phyloP scores from a whole-genome alignment of 495 filamentous ascomycete genomes.

The Geopyxis carbonaria region DNA sequence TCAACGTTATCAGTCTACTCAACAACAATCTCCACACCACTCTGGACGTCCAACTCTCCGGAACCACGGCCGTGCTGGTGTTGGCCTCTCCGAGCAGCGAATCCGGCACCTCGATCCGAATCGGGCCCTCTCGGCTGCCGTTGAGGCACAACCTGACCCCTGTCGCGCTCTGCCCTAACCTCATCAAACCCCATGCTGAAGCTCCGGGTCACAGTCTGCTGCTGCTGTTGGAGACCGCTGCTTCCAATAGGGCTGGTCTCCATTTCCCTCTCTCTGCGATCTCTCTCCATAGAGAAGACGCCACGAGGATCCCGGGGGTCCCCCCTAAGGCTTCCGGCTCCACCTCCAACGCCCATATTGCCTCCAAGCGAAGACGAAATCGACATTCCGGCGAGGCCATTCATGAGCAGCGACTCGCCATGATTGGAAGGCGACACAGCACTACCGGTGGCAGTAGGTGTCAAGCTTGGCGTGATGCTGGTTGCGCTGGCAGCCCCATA shows the following conservation, averaged over 20 bases:
- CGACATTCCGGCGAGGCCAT: constrained; percentile 47
- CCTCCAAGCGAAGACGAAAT: constrained; percentile 28
- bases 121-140: constrained; percentile 25
- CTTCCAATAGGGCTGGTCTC: constrained; percentile 18
- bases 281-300: constrained; percentile 20
- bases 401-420: constrained; percentile 49
- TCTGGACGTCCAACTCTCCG: constrained; percentile 24
- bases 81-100: constrained; percentile 19
- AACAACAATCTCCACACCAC: constrained; percentile 24
- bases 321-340: constrained; percentile 40
- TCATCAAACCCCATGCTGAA: constrained; percentile 18
- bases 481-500: constrained; percentile 41
- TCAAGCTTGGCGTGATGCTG: constrained; percentile 58
- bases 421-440: constrained; percentile 43
- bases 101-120: constrained; percentile 24
- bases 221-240: constrained; percentile 9
- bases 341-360: constrained; percentile 27
- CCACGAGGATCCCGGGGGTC: constrained; percentile 27
- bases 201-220: constrained; percentile 6
- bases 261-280: constrained; percentile 20
- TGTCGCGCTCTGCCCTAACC: constrained; percentile 14
- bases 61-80: constrained; percentile 16
- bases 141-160: constrained; percentile 22
- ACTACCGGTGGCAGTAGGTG: constrained; percentile 54
- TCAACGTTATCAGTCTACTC: too few species aligned